Conservation (phyloP, 805 yeast species). For the Dipodascus geniculatus region DNA sequence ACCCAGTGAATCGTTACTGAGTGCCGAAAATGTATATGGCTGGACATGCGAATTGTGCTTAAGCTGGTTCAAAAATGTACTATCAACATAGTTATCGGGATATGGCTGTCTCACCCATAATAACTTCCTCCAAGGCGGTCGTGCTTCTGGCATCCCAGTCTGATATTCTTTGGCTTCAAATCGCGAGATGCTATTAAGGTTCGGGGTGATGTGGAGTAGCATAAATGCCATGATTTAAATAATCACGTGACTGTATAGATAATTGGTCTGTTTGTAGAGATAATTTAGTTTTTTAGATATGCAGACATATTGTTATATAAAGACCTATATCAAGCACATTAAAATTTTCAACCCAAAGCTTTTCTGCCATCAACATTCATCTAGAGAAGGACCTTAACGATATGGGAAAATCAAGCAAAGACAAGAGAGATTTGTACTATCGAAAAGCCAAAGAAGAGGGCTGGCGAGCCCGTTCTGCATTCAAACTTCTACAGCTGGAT, state of each 20-base stretch:
- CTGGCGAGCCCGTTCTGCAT: constrained; percentile 95
- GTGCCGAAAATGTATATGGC: constrained; percentile 47
- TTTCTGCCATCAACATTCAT: background rate
- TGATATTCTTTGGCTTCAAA: no score
- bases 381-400: background rate
- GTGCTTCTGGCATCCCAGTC: background rate
- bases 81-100: constrained; percentile 86
- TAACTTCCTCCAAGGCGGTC: constrained; percentile 66
- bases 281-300: background rate
- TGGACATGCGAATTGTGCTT: constrained; percentile 66
- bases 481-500: constrained; percentile 79
- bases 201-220: no score
- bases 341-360: background rate
- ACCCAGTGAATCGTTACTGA: constrained; percentile 62
- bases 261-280: no score
- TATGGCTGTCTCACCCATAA: constrained; percentile 77
- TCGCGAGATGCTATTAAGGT: no score
- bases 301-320: no score
- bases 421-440: constrained; percentile 84
- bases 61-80: constrained; percentile 67
- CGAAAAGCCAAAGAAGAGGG: constrained; percentile 96
- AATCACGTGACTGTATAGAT: no score
- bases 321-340: background rate
- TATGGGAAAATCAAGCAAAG: constrained; percentile 96
- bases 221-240: no score